phyloP scores from a whole-genome alignment of 2,329 filamentous ascomycete genomes.

The Sporothrix schenckii region DNA sequence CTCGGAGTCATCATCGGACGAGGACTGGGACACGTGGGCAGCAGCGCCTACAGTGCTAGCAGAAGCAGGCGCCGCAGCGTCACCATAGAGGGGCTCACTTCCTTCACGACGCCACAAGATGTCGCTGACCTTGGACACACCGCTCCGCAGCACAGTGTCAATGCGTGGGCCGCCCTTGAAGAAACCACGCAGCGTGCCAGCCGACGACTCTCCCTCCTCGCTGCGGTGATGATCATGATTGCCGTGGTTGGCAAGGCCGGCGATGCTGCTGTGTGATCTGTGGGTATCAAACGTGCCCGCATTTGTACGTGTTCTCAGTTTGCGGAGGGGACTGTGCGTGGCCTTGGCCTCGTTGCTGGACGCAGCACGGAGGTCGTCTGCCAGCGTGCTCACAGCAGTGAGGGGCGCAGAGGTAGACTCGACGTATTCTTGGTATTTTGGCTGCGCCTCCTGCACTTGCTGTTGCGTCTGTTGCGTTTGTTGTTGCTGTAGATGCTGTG shows the following conservation, averaged over 20 bases:
- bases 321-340: constrained; percentile 47
- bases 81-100: constrained; percentile 32
- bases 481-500: not conserved
- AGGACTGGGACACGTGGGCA: constrained; percentile 45
- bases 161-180: constrained; percentile 60
- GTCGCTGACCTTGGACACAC: constrained; percentile 60
- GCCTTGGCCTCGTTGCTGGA: constrained; percentile 40
- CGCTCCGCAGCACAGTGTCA: constrained; percentile 68
- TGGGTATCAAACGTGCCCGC: constrained; percentile 49
- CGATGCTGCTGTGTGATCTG: constrained; percentile 54
- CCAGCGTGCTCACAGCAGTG: constrained; percentile 2
- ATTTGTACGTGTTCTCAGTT: constrained; percentile 41
- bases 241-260: constrained; percentile 55
- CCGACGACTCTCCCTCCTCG: constrained; percentile 21
- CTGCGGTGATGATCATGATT: constrained; percentile 43
- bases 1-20: constrained; percentile 52
- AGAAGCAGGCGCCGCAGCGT: not conserved
- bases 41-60: not conserved
- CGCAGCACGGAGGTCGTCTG: not conserved
- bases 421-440: not conserved
- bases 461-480: not conserved
- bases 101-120: constrained; percentile 60
- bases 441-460: constrained; percentile 32
- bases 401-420: constrained; percentile 22
- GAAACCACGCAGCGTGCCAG: constrained; percentile 24